These are phyloP conservation scores for Pseudogymnoascus sp. DNA, from an alignment of 2,329 filamentous ascomycete species.

Conservation along the genomic window DNA sequence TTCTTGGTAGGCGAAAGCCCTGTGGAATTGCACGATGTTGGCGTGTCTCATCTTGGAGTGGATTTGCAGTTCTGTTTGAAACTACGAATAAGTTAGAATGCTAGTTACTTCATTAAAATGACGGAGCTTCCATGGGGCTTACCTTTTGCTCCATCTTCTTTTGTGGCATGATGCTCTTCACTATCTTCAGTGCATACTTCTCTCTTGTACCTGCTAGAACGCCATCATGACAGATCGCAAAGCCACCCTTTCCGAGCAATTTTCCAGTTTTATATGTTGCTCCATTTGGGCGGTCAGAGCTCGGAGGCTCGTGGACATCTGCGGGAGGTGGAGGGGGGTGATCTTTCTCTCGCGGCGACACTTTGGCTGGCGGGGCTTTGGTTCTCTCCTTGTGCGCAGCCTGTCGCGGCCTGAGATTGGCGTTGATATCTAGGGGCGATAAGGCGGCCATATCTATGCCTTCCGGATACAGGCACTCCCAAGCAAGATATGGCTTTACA, in stretches of 20 bases:
- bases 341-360: slow-evolving; percentile 44
- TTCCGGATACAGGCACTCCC: slow-evolving; percentile 28
- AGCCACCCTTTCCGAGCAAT: slow-evolving; percentile 71
- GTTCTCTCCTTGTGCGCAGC: slow-evolving; percentile 36
- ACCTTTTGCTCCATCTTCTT: slow-evolving; percentile 78
- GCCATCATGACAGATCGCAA: slow-evolving; percentile 72
- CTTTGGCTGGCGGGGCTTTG: slow-evolving; percentile 42
- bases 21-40: slow-evolving; percentile 91
- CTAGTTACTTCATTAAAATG: neutral
- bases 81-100: slow-evolving; percentile 34
- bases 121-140: slow-evolving; percentile 10
- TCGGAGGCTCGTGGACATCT: slow-evolving; percentile 53
- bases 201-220: slow-evolving; percentile 57
- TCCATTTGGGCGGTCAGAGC: slow-evolving; percentile 59
- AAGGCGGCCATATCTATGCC: slow-evolving; percentile 52
- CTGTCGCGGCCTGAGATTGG: slow-evolving; percentile 40
- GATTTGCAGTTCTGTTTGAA: slow-evolving; percentile 84
- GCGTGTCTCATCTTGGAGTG: slow-evolving; percentile 96
- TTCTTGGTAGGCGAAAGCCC: slow-evolving; percentile 81
- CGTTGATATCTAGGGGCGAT: slow-evolving; percentile 57
- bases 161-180: slow-evolving; percentile 71
- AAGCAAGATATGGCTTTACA: slow-evolving; percentile 15
- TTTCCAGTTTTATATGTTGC: slow-evolving; percentile 66
- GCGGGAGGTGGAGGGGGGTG: slow-evolving; percentile 56
- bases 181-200: slow-evolving; percentile 70